phyloP scores from a whole-genome alignment of 2,329 filamentous ascomycete species.

The Claviceps citrina region DNA sequence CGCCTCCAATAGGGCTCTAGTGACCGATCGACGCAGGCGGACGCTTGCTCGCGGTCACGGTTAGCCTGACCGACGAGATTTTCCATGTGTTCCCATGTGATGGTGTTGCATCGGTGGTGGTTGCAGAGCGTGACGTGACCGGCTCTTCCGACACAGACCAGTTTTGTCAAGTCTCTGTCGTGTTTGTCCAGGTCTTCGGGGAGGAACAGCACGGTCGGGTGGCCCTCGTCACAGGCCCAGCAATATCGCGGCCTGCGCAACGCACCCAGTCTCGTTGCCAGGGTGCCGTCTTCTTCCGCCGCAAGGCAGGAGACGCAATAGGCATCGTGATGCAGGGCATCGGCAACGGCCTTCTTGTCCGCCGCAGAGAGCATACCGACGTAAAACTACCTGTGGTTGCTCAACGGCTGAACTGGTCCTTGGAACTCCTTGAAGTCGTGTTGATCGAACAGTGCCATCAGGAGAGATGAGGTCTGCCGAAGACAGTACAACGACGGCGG shows the following conservation, averaged over 20 bases:
- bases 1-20: background rate
- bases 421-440: too few relatives aligned
- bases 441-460: background rate
- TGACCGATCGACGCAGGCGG: background rate
- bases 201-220: background rate
- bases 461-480: background rate
- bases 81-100: background rate
- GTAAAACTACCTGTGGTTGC: background rate
- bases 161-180: background rate
- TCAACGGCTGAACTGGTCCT: too few relatives aligned
- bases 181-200: background rate
- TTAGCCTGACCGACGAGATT: accelerated
- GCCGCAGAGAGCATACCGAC: background rate
- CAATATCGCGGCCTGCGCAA: background rate
- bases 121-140: constrained; percentile 2
- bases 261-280: background rate
- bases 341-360: background rate
- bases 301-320: background rate
- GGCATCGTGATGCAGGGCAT: background rate
- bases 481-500: background rate
- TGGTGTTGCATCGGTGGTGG: background rate
- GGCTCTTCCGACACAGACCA: background rate
- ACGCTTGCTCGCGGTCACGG: background rate
- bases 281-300: background rate
- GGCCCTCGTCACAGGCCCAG: background rate